Percentiles rank a stretch among this genome's conserved stretches.
phyloP scores from a whole-genome alignment of 768 basidiomycete genomes.

The Mycena rosella region DNA sequence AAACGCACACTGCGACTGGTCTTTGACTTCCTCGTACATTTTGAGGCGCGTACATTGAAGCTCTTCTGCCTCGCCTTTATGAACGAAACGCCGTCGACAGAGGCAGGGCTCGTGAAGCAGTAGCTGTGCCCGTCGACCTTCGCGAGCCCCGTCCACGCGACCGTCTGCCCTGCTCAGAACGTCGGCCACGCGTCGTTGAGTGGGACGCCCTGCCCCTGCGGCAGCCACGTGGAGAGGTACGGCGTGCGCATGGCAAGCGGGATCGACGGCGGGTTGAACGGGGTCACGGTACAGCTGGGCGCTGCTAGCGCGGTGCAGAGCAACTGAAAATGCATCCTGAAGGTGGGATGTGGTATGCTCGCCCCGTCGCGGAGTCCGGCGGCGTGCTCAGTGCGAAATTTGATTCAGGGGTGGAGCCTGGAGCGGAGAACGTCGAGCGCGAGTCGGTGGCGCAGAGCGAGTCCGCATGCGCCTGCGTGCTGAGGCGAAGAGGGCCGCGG shows the following conservation, averaged over 20 bases:
- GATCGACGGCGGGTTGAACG: constrained; percentile 25
- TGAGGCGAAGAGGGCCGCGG: too few species aligned
- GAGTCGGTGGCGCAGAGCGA: too few species aligned
- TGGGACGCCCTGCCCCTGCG: constrained; percentile 47
- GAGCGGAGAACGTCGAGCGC: too few species aligned
- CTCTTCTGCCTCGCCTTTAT: constrained; percentile 69
- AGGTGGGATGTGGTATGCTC: too few species aligned
- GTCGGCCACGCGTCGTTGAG: constrained; percentile 70
- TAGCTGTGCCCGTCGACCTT: constrained; percentile 70
- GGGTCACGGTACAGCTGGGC: constrained; percentile 16
- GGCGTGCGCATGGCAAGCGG: constrained; percentile 27
- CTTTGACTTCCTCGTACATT: constrained; percentile 63
- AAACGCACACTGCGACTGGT: constrained; percentile 73
- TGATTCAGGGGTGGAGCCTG: too few species aligned
- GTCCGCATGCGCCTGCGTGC: too few species aligned
- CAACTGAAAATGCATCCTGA: too few species aligned
- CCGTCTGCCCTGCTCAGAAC: constrained; percentile 77
- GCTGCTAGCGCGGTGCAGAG: not conserved
- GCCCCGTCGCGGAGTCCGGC: too few species aligned
- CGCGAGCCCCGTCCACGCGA: constrained; percentile 76
- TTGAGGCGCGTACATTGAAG: constrained; percentile 59
- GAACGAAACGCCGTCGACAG: constrained; percentile 58
- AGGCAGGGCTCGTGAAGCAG: constrained; percentile 66
- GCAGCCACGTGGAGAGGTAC: constrained; percentile 28
- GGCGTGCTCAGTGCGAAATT: too few species aligned